Percentiles rank a stretch among this genome's conserved stretches.
Evolutionary conservation across 331 rosid species (phyloP).

Genomic region (Pyrus hybrid): DNA sequence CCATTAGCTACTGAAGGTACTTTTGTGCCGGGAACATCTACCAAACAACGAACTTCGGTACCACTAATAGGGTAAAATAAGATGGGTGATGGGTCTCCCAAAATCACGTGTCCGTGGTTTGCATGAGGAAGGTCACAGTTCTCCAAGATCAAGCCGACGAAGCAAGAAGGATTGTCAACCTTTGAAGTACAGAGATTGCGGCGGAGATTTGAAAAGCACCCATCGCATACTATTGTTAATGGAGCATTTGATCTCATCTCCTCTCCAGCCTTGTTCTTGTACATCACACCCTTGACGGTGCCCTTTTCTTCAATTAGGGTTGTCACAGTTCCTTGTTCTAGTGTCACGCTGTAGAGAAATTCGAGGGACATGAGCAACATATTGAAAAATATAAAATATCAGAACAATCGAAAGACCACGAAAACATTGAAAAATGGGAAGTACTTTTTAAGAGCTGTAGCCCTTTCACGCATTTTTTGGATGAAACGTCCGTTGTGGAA

Average conservation of each 20-base stretch:
- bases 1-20: constrained; percentile 59
- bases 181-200: constrained; percentile 57
- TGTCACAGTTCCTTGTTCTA: constrained; percentile 73
- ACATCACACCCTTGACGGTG: constrained; percentile 51
- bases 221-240: constrained; percentile 70
- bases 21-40: constrained; percentile 26
- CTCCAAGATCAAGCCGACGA: constrained; percentile 68
- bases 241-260: constrained; percentile 51
- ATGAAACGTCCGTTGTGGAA: constrained; percentile 82
- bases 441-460: constrained; percentile 59
- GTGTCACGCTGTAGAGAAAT: constrained; percentile 41
- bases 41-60: constrained; percentile 69
- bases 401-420: too few species aligned
- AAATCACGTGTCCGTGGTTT: constrained; percentile 71
- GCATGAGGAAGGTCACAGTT: constrained; percentile 62
- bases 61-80: constrained; percentile 66
- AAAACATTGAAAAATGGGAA: not conserved
- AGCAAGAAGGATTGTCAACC: constrained; percentile 75
- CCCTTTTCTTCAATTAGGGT: constrained; percentile 62
- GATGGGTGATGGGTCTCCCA: constrained; percentile 81
- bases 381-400: too few species aligned
- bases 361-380: not conserved
- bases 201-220: constrained; percentile 76
- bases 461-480: constrained; percentile 57
- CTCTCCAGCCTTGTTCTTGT: constrained; percentile 51